Percentiles rank a stretch among this genome's conserved stretches.
These are phyloP conservation scores for Colletotrichum sidae DNA, from an alignment of 2,329 filamentous ascomycete genomes.

Conservation along the genomic window DNA sequence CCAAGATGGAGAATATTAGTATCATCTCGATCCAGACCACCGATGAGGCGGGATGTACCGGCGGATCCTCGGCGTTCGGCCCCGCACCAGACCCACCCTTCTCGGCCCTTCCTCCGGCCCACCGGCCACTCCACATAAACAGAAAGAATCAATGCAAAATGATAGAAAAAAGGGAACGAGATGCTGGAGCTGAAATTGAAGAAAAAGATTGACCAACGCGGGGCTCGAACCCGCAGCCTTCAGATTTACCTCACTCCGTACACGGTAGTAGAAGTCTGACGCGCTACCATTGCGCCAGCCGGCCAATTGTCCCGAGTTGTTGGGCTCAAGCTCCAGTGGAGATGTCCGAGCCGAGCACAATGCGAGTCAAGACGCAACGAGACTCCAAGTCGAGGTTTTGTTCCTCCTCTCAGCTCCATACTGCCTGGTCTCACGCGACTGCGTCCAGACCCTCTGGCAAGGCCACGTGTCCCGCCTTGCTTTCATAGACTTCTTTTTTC, in stretches of 20 bases:
- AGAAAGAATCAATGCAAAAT: slow-evolving; percentile 1
- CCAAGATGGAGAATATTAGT: too few species aligned
- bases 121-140: background rate
- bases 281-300: slow-evolving; percentile 38
- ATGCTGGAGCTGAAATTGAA: accelerated
- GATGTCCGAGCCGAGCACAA: accelerated
- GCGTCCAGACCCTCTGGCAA: too few species aligned
- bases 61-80: background rate
- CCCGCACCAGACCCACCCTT: background rate
- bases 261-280: slow-evolving; percentile 30
- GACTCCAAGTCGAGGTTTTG: background rate
- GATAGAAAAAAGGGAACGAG: background rate
- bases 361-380: background rate
- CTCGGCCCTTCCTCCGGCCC: background rate
- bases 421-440: too few species aligned
- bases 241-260: slow-evolving; percentile 11
- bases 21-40: too few species aligned
- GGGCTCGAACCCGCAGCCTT: slow-evolving; percentile 37
- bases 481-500: too few species aligned
- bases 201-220: slow-evolving; percentile 16
- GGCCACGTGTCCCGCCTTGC: too few species aligned
- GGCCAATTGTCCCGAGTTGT: slow-evolving; percentile 12
- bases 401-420: too few species aligned
- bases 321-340: slow-evolving; percentile 3
- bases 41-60: background rate